These are phyloP conservation scores for Zygoascus tannicola DNA, from an alignment of 805 yeast species.

Conservation along the genomic window DNA sequence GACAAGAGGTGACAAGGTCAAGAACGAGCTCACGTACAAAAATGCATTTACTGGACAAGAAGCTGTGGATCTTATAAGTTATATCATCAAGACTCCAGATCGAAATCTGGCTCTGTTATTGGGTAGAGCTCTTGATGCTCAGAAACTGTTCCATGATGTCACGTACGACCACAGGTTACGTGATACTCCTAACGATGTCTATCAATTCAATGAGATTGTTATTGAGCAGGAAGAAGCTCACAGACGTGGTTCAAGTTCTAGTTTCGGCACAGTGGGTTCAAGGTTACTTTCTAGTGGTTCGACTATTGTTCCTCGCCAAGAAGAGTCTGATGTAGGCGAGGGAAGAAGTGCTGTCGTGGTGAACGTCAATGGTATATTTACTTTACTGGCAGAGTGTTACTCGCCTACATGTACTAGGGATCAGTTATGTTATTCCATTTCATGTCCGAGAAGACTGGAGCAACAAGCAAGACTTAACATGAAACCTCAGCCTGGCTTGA, in stretches of 20 bases:
- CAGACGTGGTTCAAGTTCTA: background rate
- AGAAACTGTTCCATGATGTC: conserved; percentile 88
- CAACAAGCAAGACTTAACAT: conserved; percentile 88
- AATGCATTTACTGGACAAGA: conserved; percentile 90
- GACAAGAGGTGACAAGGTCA: conserved; percentile 65
- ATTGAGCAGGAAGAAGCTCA: conserved; percentile 12
- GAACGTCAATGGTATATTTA: conserved; percentile 81
- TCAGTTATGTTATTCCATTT: conserved; percentile 81
- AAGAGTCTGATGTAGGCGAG: background rate
- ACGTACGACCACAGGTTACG: conserved; percentile 88
- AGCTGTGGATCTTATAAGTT: conserved; percentile 85
- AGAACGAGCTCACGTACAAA: conserved; percentile 84
- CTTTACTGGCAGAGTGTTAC: conserved; percentile 86
- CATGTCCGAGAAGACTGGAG: conserved; percentile 91
- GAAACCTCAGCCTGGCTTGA: conserved; percentile 79
- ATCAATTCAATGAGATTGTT: conserved; percentile 46
- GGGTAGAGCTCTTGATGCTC: conserved; percentile 91
- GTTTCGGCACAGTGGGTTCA: background rate
- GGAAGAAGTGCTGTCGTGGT: conserved; percentile 14
- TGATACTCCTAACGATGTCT: conserved; percentile 80
- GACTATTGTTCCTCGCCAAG: background rate
- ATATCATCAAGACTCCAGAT: conserved; percentile 81
- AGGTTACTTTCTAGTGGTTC: background rate
- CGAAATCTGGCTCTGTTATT: conserved; percentile 79
- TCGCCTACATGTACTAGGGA: conserved; percentile 94